Evolutionary conservation across 2,329 filamentous ascomycete species (phyloP).

Genomic region (Celoporthe dispersa): DNA sequence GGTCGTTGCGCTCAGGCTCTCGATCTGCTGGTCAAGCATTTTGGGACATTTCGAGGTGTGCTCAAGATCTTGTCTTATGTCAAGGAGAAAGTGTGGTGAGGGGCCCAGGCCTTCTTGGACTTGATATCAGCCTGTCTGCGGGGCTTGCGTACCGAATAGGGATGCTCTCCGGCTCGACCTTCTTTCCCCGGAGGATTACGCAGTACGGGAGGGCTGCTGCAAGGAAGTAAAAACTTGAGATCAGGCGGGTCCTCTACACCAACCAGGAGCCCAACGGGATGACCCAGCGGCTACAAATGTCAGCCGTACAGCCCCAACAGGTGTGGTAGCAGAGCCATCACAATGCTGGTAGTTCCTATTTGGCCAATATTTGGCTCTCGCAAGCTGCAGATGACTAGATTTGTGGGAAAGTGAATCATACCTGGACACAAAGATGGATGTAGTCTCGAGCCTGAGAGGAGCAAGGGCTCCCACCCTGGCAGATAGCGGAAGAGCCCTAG

Average conservation of each 20-base stretch:
- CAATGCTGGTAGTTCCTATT: neutral
- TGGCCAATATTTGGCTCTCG: neutral
- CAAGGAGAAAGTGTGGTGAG: conserved; percentile 22
- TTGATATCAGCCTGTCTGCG: conserved; percentile 22
- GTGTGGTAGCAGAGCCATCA: neutral
- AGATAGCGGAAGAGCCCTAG: neutral
- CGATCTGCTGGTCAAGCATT: conserved; percentile 6
- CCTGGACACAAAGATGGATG: neutral
- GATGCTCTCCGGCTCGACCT: conserved; percentile 15
- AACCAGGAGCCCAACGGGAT: neutral
- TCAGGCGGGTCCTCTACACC: conserved; percentile 3
- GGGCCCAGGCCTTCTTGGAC: conserved; percentile 17
- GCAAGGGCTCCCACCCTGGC: conserved; percentile 4
- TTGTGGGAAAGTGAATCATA: neutral
- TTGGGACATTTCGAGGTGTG: neutral
- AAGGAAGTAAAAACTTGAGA: neutral
- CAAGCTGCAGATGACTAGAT: neutral
- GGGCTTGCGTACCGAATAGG: conserved; percentile 24
- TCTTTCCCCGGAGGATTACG: conserved; percentile 10
- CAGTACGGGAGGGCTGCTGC: conserved; percentile 10
- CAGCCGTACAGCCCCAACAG: neutral
- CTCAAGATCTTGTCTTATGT: neutral
- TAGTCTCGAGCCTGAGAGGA: neutral
- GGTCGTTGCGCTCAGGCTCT: neutral
- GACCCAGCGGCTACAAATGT: conserved; percentile 6